These are phyloP conservation scores for Phytophthora rubi DNA, from an alignment of 352 stramenopile genomes.

Conservation along the genomic window DNA sequence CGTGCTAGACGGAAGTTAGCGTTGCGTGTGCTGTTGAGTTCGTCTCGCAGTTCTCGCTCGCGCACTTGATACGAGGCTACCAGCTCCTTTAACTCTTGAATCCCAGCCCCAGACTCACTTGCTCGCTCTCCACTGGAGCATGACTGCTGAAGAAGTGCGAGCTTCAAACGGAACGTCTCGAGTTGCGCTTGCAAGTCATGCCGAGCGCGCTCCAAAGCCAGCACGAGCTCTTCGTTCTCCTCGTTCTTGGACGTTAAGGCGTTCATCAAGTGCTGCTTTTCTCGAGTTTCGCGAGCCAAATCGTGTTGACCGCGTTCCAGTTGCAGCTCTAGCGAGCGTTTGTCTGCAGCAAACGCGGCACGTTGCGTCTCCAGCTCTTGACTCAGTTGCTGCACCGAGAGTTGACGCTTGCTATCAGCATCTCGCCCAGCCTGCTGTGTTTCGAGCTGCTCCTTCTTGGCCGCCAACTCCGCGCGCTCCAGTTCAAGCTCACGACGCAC, in stretches of 20 bases:
- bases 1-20: slow-evolving; percentile 28
- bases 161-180: slow-evolving; percentile 51
- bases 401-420: slow-evolving; percentile 30
- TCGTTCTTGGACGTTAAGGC: slow-evolving; percentile 45
- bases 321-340: slow-evolving; percentile 24
- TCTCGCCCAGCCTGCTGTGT: slow-evolving; percentile 45
- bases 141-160: slow-evolving; percentile 37
- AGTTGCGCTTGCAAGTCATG: slow-evolving; percentile 56
- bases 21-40: slow-evolving; percentile 35
- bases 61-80: slow-evolving; percentile 50
- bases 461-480: slow-evolving; percentile 45
- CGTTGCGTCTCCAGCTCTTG: slow-evolving; percentile 26
- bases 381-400: slow-evolving; percentile 13
- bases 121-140: not conserved
- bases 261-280: slow-evolving; percentile 35
- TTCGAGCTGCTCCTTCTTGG: slow-evolving; percentile 42
- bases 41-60: slow-evolving; percentile 47
- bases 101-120: slow-evolving; percentile 3
- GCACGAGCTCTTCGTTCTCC: slow-evolving; percentile 55
- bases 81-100: slow-evolving; percentile 34
- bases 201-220: slow-evolving; percentile 45
- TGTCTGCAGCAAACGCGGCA: slow-evolving; percentile 24
- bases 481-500: slow-evolving; percentile 54
- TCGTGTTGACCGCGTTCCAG: slow-evolving; percentile 38
- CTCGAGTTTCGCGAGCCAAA: slow-evolving; percentile 19